Evolutionary conservation across 257 asterid genomes (phyloP).

Genomic region (Solanum sparsipilum): DNA sequence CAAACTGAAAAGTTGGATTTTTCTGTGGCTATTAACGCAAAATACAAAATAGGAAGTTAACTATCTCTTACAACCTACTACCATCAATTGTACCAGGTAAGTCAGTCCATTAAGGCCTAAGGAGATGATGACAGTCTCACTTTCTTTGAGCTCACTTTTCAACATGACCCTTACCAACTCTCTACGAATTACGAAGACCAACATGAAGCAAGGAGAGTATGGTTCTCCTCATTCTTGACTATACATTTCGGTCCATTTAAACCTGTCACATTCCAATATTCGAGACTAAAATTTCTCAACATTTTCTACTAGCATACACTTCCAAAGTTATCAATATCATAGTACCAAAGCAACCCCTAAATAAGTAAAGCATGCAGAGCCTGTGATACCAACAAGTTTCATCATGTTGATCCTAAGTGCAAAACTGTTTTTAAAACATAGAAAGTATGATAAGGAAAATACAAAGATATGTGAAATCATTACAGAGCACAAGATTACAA

Average conservation of each 20-base stretch:
- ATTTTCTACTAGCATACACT: not conserved
- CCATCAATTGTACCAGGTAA: not conserved
- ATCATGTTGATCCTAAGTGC: not conserved
- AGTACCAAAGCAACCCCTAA: not conserved
- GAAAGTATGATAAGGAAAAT: not conserved
- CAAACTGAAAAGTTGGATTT: not conserved
- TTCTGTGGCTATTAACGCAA: not conserved
- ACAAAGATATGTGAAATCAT: not conserved
- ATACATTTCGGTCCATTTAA: not conserved
- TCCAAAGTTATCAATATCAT: not conserved
- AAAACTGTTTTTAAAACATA: not conserved
- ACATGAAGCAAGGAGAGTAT: not conserved
- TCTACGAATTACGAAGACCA: not conserved
- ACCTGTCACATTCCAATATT: not conserved
- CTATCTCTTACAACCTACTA: not conserved
- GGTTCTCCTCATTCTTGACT: not conserved
- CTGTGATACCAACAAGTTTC: not conserved
- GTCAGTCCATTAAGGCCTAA: not conserved
- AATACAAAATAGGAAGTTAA: not conserved
- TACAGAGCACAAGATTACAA: not conserved
- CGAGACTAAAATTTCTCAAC: not conserved
- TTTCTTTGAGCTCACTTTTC: not conserved
- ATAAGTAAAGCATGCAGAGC: not conserved
- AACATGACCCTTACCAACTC: not conserved
- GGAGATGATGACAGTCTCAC: not conserved